Base-by-base conservation (phyloP, 73 alveolate species). In the Paramecium octaurelia region DNA sequence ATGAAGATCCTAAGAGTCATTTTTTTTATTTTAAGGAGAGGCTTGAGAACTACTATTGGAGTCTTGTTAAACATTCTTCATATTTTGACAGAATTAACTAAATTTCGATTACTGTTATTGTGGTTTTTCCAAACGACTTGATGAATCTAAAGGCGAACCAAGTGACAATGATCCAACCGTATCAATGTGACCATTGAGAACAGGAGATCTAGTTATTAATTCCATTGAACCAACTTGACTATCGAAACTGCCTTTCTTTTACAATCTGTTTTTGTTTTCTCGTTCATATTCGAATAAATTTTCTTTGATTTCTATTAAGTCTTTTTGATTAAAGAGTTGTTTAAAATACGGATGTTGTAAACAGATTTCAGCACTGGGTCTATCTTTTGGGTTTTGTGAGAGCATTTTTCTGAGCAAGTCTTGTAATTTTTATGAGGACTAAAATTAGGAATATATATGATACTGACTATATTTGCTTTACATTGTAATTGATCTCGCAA, bases 371-470 rank as follows among this genome's bases (percentile, higher is more conserved):
- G 94, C 50, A 24, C 71, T 58, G 14, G 75, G 71, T 16, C 94
- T 77, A 12, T 44, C 58, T 42, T 42, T 69, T 44, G 94, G 94
- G 40, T 89, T 54, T n/a, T 88, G 58, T 5, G 48, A 29, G 6
- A 89, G 80, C 94, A 89, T 89, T 71, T 36, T 68, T 46, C 50
- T 70, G 31, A 89, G 31, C 50, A 89, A 89, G 5, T 89, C 90
- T 70, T 70, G 29, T 44, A 64, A 46, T 20, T 89, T 70, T 8
- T 44, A 31, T 8, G 92, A 44, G 4, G 91, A 10, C 75, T 80
- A 44, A 75, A 34, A n/a, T 35, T 34, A 36, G 9, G n/a, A 5
- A 36, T 16, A 4, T 48, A 11, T 29, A 35, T 34, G 7, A 1
- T 68, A 87, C 89, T 14, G 8, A 54, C 12, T 24, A 40, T 23